Percentiles rank a stretch among this genome's conserved stretches.
Evolutionary conservation across 768 basidiomycete species (phyloP).

Genomic region (Sporobolomyces phaffii): DNA sequence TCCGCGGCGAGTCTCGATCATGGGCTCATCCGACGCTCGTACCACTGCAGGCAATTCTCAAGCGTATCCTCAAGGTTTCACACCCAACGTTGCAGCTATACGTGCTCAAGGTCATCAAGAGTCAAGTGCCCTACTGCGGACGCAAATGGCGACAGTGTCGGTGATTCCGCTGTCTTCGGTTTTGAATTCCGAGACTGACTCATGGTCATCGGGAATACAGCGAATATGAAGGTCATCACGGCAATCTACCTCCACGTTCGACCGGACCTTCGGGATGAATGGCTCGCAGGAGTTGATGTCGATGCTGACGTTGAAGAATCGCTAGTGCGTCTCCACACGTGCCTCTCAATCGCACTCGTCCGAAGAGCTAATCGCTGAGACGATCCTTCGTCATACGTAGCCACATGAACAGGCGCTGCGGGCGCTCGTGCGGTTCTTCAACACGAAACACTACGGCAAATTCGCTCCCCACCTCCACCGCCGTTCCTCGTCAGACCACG

Average conservation of each 20-base stretch:
- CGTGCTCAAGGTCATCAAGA: slow-evolving; percentile 94
- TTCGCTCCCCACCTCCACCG: slow-evolving; percentile 56
- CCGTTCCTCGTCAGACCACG: slow-evolving; percentile 72
- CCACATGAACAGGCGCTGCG: slow-evolving; percentile 92
- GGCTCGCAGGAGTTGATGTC: slow-evolving; percentile 87
- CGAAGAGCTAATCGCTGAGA: neutral
- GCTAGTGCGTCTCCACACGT: slow-evolving; percentile 66
- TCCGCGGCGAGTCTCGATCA: neutral
- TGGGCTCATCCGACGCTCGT: neutral
- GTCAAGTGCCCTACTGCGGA: slow-evolving; percentile 96
- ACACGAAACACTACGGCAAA: slow-evolving; percentile 78
- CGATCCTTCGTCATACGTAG: slow-evolving; percentile 48
- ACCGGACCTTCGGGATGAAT: slow-evolving; percentile 93
- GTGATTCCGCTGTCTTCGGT: no score
- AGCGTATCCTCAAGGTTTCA: slow-evolving; percentile 85
- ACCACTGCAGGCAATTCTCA: slow-evolving; percentile 71
- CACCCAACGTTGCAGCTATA: slow-evolving; percentile 92
- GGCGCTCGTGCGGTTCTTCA: slow-evolving; percentile 92
- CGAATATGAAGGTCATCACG: slow-evolving; percentile 99
- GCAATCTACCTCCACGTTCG: slow-evolving; percentile 95
- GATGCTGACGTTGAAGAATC: slow-evolving; percentile 83
- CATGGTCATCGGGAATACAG: no score
- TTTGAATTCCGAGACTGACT: no score
- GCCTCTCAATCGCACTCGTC: no score
- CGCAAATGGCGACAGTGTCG: slow-evolving; percentile 95